A percentile compares a stretch with the other conserved stretches of the same genome.
Conservation (phyloP, 2,329 filamentous ascomycete species). For the Cladophialophora exuberans region DNA sequence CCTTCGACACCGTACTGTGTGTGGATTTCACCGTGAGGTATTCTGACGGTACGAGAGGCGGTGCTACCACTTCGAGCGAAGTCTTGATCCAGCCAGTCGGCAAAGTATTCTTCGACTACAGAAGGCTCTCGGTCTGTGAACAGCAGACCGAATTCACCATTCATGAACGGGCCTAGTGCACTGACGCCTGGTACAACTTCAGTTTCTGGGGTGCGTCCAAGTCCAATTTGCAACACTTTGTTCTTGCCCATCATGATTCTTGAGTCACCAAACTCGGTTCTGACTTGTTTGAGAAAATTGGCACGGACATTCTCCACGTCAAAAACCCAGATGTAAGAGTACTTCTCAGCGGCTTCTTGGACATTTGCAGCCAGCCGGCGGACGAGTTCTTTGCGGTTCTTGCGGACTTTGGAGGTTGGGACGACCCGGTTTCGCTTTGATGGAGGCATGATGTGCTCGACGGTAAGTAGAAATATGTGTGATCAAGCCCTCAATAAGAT, state of each 20-base stretch:
- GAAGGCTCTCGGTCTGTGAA: constrained; percentile 78
- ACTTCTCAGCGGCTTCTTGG: constrained; percentile 79
- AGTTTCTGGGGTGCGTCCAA: constrained; percentile 76
- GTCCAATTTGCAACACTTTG: constrained; percentile 96
- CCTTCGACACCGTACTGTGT: constrained; percentile 56
- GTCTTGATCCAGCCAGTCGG: constrained; percentile 73
- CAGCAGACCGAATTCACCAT: constrained; percentile 84
- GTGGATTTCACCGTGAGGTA: constrained; percentile 83
- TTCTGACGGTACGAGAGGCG: constrained; percentile 73
- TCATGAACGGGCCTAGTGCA: constrained; percentile 68
- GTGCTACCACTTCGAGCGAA: constrained; percentile 85
- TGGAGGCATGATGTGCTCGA: constrained; percentile 77
- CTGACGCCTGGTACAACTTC: constrained; percentile 80
- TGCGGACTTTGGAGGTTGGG: constrained; percentile 86
- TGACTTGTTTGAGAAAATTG: constrained; percentile 59
- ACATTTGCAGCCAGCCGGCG: constrained; percentile 86
- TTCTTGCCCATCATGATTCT: constrained; percentile 98
- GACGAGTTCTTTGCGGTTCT: constrained; percentile 85
- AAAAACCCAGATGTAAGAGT: constrained; percentile 92
- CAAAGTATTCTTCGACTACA: constrained; percentile 73
- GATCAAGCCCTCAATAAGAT: neutral
- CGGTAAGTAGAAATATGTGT: neutral
- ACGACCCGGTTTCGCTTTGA: constrained; percentile 90
- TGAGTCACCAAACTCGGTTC: constrained; percentile 40
- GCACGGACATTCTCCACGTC: constrained; percentile 97